Evolutionary conservation across 306 rosid genomes (phyloP), one percentile per base, ranked within the genome.

Genomic region (Prunus persica): DNA sequence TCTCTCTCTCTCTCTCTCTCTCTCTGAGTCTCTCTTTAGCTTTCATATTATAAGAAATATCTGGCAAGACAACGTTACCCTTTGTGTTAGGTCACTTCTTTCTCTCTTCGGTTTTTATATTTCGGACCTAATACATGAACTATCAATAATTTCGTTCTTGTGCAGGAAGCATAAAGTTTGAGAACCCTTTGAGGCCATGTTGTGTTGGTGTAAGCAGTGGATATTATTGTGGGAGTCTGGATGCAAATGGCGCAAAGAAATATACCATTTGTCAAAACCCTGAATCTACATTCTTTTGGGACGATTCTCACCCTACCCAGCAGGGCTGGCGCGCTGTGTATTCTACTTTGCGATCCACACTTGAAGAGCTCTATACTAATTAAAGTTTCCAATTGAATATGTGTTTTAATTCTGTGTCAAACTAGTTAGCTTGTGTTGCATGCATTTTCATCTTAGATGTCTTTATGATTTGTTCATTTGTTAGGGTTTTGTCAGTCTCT

Each of bases 261-360:
- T 95, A 87, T 63, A 72, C 52, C n/a, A 77, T 95, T 1, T 95
- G 98, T 52, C 79, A 87, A 18, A 54, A 88, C 41, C 97, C 97
- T 0, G 61, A 80, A 69, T 78, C 92, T 0, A 67, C 96, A 18
- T 95, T 95, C 89, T 95, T 95, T 73, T 95, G 98, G 98, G 98
- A 95, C 73, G 8, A 28, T 28, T 89, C 78, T 60, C 98, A 95
- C 65, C 97, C 98, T 1, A 83, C 97, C 2, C 84, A 95, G 41
- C 88, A 89, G 38, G 98, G 97, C 3, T 95, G 98, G 98, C 80
- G 69, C 5, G 96, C 95, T 18, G 92, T 95, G 15, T 89, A 81
- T 79, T 77, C 83, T 30, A 80, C 85, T 63, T 19, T 87, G 82
- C 73, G 77, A 34, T 50, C 79, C 54, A 81, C 78, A 66, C 67